Base-by-base conservation (phyloP, 208 protist genomes). In the Trypanosomatidae sp. region DNA sequence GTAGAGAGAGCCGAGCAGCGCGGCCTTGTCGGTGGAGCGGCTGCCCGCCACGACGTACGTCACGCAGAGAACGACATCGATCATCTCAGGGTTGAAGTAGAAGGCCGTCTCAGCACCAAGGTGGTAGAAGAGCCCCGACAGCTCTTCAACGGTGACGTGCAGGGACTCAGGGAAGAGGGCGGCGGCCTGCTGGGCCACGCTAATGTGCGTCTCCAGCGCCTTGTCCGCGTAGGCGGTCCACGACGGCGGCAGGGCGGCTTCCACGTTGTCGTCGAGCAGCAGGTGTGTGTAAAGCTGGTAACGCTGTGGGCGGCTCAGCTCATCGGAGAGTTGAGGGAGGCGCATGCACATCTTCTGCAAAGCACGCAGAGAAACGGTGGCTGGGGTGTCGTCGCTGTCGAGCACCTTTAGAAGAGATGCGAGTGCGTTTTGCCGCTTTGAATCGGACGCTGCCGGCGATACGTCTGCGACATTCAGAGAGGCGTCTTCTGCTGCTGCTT, bases 321-420 rank as follows among this genome's bases (percentile, higher is more conserved):
- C 56, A 10, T 49, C 62, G 19, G 87, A 88, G 41, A 95, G 78
- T 4, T 87, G 67, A 13, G 86, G 91, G n/a, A 92, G 58, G 43
- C 74, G 75, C 66, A 89, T 83, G 70, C 88, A 95, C 36, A 75
- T 76, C 69, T 84, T 81, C 58, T 90, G 88, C 44, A 95, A 13
- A n/a, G 79, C 39, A 39, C 56, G 65, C 52, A 90, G 69, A 13
- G 75, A 58, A 15, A 19, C 19, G 25, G n/a, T 47, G 1, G 52
- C 15, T 1, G 52, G 47, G 28, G 53, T 43, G 44, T 49, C 30
- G 53, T 58, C 60, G 44, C 59, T 71, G 58, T 78, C 74, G 10
- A 86, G 73, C 62, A 80, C 33, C 52, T 66, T 53, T 41, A 75
- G 2, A 22, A 86, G 62, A 0, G 79, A 60, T 12, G 62, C 59